A percentile compares a stretch with the other conserved stretches of the same genome.
Evolutionary conservation across 768 basidiomycete species (phyloP).

Genomic region (Gymnopilus junonius): DNA sequence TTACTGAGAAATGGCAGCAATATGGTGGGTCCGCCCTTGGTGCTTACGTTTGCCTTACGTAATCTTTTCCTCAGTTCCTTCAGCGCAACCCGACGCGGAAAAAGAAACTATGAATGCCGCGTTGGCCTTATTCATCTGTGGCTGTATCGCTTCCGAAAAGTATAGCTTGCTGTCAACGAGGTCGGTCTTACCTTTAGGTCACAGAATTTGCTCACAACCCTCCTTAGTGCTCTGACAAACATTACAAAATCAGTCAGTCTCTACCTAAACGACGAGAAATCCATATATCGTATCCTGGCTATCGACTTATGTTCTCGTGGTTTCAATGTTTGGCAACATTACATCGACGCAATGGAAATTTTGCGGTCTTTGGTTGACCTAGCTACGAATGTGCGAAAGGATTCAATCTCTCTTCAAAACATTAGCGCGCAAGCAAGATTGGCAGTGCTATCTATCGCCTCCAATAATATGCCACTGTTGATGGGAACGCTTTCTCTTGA

Average conservation of each 20-base stretch:
- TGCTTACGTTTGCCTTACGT: neutral
- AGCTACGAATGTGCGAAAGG: constrained; percentile 74
- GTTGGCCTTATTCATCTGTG: constrained; percentile 79
- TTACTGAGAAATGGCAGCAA: constrained; percentile 70
- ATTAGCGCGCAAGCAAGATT: constrained; percentile 77
- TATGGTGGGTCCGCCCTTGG: constrained; percentile 46
- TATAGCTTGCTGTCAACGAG: constrained; percentile 74
- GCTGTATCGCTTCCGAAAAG: constrained; percentile 81
- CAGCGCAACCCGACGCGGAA: constrained; percentile 61
- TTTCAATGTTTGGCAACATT: constrained; percentile 94
- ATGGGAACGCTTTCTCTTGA: constrained; percentile 94
- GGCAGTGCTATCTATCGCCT: constrained; percentile 86
- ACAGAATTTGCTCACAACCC: neutral
- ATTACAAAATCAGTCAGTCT: constrained; percentile 81
- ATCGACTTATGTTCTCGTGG: constrained; percentile 92
- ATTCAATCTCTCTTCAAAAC: constrained; percentile 69
- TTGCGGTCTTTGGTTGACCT: constrained; percentile 83
- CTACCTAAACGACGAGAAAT: constrained; percentile 77
- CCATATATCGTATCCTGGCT: constrained; percentile 69
- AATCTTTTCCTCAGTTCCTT: constrained; percentile 52
- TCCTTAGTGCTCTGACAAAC: constrained; percentile 72
- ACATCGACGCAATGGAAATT: constrained; percentile 88
- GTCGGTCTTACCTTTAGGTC: constrained; percentile 41
- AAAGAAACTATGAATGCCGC: constrained; percentile 64
- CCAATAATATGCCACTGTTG: constrained; percentile 83